A percentile compares a stretch with the other conserved stretches of the same genome.
Conservation (phyloP, 257 asterid genomes). For the Przewalskia tangutica region DNA sequence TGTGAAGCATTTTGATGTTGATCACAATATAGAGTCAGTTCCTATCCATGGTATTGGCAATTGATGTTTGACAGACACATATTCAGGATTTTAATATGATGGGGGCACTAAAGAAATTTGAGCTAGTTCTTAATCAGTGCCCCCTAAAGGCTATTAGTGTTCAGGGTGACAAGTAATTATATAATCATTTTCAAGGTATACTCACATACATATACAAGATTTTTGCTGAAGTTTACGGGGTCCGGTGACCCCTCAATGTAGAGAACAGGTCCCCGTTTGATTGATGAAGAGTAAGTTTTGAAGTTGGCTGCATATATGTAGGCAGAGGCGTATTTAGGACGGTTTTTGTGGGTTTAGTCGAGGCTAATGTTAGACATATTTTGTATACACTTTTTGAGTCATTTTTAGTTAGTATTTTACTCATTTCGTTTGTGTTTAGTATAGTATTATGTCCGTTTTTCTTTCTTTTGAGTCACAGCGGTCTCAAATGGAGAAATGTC, state of each 20-base stretch:
- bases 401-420: no score
- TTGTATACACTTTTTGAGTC: no score
- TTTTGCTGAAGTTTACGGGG: background rate
- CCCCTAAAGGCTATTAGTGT: background rate
- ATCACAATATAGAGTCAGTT: conserved; percentile 11
- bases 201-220: background rate
- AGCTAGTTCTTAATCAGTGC: background rate
- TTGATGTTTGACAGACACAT: background rate
- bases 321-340: background rate
- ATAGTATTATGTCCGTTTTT: no score
- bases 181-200: background rate
- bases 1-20: background rate
- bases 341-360: background rate
- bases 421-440: no score
- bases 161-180: background rate
- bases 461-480: no score
- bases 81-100: background rate
- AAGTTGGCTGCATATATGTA: background rate
- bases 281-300: background rate
- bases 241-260: background rate
- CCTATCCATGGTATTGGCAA: conserved; percentile 25
- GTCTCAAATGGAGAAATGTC: no score
- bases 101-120: background rate
- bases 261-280: background rate
- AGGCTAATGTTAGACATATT: no score